Base-by-base conservation (phyloP, 2,329 filamentous ascomycete genomes). In the Fusarium mexicanum region DNA sequence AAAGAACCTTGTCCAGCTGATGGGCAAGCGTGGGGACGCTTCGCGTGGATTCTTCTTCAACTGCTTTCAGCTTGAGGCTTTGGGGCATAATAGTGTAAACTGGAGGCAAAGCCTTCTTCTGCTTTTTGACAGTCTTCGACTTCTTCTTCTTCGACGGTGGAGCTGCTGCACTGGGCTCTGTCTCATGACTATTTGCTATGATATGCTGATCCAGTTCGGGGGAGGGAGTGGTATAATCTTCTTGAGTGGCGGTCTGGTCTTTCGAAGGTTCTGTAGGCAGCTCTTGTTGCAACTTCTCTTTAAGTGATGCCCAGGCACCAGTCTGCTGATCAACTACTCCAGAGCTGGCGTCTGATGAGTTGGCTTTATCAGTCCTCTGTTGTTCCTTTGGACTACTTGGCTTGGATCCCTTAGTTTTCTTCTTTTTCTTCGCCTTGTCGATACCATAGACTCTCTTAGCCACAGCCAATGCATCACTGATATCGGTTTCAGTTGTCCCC, bases 1-100 rank as follows among this genome's bases (percentile, higher is more conserved):
- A 99, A 6, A 99, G 85, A n/a, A 97, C 96, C 64, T 95, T 89
- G 71, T 97, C 94, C 38, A 98, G 86, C 12, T 93, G 92, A 80
- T 96, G 92, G 5, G 90, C 86, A 5, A 98, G 85, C 33, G 83
- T 83, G 3, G 94, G 93, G 17, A 90, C 87, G 2, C 75, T 61
- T 8, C 81, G 78, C 16, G 80, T 77, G 47, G 82, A 78, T 16
- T 76, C 64, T 33, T 80, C 77, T 50, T 82, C 79, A 12, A 85
- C 72, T 22, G 83, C 80, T 5, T 61, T n/a, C 17, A 84, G 61
- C 5, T 73, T 35, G 10, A 84, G 57, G 6, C 65, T 61, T 7
- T 40, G 58, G 11, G 83, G 79, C 2, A 24, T 61, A 13, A 84
- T 76, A 1, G 67, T 75, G n/a, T 80, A 78, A 12, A 83, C 80